Conservation (phyloP, 306 rosid species). For the Oemleria cerasiformis region DNA sequence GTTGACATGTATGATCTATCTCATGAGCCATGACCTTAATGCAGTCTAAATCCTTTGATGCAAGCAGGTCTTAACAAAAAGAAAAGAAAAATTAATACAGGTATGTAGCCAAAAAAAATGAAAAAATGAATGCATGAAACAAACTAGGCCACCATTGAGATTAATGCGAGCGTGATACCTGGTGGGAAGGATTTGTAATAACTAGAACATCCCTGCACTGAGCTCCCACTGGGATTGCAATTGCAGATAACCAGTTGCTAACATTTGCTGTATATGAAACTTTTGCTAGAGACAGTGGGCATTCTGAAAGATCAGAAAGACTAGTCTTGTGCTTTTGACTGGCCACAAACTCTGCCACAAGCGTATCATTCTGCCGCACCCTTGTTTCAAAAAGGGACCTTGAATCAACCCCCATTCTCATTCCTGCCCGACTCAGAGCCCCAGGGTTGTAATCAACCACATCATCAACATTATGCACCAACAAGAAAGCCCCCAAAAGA, state of each 20-base stretch:
- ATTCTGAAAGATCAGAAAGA: slow-evolving; percentile 33
- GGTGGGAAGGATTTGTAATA: slow-evolving; percentile 49
- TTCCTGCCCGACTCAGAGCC: slow-evolving; percentile 46
- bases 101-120: background rate
- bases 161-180: slow-evolving; percentile 37
- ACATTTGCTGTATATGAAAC: slow-evolving; percentile 48
- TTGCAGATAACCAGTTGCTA: slow-evolving; percentile 62
- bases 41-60: background rate
- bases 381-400: slow-evolving; percentile 71
- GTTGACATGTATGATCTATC: background rate
- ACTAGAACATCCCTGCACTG: slow-evolving; percentile 70
- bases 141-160: slow-evolving; percentile 5
- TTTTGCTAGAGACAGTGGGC: slow-evolving; percentile 64
- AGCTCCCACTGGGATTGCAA: slow-evolving; percentile 74
- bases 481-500: slow-evolving; percentile 56
- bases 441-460: slow-evolving; percentile 34
- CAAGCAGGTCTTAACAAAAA: background rate
- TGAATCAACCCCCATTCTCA: slow-evolving; percentile 61
- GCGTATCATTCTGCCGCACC: slow-evolving; percentile 46
- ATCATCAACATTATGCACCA: slow-evolving; percentile 35
- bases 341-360: slow-evolving; percentile 67
- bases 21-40: background rate
- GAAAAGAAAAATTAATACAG: background rate
- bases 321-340: slow-evolving; percentile 36
- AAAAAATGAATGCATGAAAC: background rate